Evolutionary conservation across 1,284 basidiomycete genomes (phyloP), one percentile per base, ranked within the genome.

Genomic region (Cutaneotrichosporon spelunceum): DNA sequence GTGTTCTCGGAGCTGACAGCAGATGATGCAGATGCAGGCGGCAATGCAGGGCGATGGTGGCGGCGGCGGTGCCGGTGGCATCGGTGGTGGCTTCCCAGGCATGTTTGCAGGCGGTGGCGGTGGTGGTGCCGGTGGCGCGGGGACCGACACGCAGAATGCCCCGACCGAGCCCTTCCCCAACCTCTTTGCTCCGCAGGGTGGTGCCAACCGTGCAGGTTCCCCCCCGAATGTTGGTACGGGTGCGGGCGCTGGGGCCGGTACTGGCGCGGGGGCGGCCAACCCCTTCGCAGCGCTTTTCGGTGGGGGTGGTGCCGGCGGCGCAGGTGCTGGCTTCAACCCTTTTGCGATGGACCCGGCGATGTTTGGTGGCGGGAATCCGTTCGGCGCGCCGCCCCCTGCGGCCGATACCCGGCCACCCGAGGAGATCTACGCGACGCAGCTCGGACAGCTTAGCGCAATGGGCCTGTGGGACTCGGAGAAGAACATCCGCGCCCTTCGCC

Each of bases 391-490:
- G 4, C 61, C 73, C n/a, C 67, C 73, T 3, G 73, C 77, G 16
- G 62, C 68, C 39, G 90, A 93, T 73, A 80, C 85, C 3, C 81
- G 90, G 70, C 83, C 89, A 13, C 87, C 91, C 4, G 92, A 94
- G 76, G 92, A 93, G 80, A 82, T 91, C 57, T 95, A 90, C 83
- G 88, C 93, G 71, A 86, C 88, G 14, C 90, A 93, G 75, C 80
- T 93, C 13, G 72, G 76, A 30, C 77, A 77, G 64, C 61, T 79
- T 65, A 78, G 76, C 52, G 76, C 69, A 52, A 79, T 79, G 78
- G 91, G 93, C 84, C 74, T 94, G 68, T 88, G 90, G 79, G 90
- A 93, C 65, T 90, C 91, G 11, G 77, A 85, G 53, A 91, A 93
- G 83, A 95, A 95, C 73, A 83, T 95, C n/a, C 83, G 91, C 21